phyloP scores from a whole-genome alignment of 1,284 basidiomycete genomes.

The Ceratobasidium papillatum region DNA sequence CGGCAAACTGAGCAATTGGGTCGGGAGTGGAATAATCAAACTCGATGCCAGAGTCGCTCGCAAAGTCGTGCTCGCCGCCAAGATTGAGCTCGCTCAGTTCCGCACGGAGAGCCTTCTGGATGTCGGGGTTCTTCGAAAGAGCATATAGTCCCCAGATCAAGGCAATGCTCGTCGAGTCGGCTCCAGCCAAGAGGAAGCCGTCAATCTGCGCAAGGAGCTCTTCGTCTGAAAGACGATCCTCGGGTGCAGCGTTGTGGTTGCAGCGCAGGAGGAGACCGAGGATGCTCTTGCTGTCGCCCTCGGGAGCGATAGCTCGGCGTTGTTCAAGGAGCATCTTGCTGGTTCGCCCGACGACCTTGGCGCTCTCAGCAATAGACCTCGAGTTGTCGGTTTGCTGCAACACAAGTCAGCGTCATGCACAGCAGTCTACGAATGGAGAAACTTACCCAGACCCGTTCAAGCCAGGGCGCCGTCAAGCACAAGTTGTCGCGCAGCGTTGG shows the following conservation, averaged over 20 bases:
- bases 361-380: constrained; percentile 53
- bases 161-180: constrained; percentile 69
- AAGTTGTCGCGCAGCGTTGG: constrained; percentile 61
- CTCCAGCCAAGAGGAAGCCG: constrained; percentile 76
- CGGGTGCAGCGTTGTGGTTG: constrained; percentile 50
- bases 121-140: constrained; percentile 62
- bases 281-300: constrained; percentile 30
- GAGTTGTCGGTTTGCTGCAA: constrained; percentile 47
- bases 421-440: constrained; percentile 63
- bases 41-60: constrained; percentile 45
- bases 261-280: constrained; percentile 13
- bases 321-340: constrained; percentile 64
- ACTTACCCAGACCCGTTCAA: constrained; percentile 65
- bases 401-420: constrained; percentile 35
- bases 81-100: constrained; percentile 57
- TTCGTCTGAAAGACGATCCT: constrained; percentile 66
- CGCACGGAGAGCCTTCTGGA: constrained; percentile 65
- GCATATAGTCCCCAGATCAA: constrained; percentile 78
- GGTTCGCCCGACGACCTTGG: constrained; percentile 55
- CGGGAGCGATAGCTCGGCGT: constrained; percentile 3
- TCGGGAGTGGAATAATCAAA: constrained; percentile 43
- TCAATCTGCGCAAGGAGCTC: constrained; percentile 80
- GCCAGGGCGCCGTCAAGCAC: constrained; percentile 63
- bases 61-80: constrained; percentile 47
- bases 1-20: constrained; percentile 46